Conservation (phyloP, 371 early-diverging fungal species). For the Lichtheimia ornata region DNA sequence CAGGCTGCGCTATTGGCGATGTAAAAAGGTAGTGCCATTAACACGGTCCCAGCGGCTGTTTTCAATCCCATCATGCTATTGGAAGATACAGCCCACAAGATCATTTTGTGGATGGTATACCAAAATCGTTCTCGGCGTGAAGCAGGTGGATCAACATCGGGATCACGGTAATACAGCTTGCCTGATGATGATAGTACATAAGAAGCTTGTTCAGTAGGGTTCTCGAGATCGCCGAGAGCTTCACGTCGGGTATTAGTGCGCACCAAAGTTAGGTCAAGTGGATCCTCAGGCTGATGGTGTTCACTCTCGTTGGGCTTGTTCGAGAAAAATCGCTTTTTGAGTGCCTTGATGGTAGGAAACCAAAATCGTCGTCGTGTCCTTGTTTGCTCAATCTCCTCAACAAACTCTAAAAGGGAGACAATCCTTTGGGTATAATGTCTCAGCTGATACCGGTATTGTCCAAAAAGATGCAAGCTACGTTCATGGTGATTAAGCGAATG, state of each 20-base stretch:
- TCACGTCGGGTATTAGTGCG: not conserved
- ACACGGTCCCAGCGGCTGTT: conserved; percentile 35
- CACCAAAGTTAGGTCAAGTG: not conserved
- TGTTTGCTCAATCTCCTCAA: conserved; percentile 9
- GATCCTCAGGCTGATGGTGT: not conserved
- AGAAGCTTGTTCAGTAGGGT: not conserved
- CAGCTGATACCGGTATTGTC: conserved; percentile 13
- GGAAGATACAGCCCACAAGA: conserved; percentile 25
- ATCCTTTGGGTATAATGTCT: conserved; percentile 10
- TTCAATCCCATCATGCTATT: conserved; percentile 39
- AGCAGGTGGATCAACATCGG: conserved; percentile 41
- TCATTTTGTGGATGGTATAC: conserved; percentile 4
- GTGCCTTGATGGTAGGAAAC: not conserved
- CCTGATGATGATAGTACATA: no score
- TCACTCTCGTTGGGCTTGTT: no score
- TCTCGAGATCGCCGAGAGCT: not conserved
- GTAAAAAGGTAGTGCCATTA: conserved; percentile 37
- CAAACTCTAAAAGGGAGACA: conserved; percentile 8
- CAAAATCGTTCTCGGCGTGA: conserved; percentile 21
- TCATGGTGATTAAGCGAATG: not conserved
- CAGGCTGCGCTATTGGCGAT: conserved; percentile 25
- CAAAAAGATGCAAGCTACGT: conserved; percentile 1
- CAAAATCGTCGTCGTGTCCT: not conserved
- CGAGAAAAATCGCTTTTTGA: not conserved
- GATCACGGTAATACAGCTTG: conserved; percentile 22